Evolutionary conservation across 1,139 yeast genomes (phyloP).

Genomic region (Sugiyamaella japonica): DNA sequence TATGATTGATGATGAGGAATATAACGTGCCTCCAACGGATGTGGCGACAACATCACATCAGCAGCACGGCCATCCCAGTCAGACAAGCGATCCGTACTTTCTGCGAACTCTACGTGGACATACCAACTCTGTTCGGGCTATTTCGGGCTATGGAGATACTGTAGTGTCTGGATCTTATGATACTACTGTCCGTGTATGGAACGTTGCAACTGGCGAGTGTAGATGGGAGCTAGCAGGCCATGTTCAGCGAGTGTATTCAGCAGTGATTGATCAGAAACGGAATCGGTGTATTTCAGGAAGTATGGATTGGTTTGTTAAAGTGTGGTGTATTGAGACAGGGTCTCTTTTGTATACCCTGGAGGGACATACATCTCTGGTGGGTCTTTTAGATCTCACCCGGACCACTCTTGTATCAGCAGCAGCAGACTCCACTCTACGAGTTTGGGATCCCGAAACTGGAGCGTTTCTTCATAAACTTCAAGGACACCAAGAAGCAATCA

Average conservation of each 20-base stretch:
- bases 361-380: conserved; percentile 90
- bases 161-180: conserved; percentile 92
- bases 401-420: conserved; percentile 92
- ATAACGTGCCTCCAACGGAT: conserved; percentile 3
- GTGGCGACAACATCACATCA: conserved; percentile 7
- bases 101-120: conserved; percentile 82
- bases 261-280: conserved; percentile 73
- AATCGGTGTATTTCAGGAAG: conserved; percentile 89
- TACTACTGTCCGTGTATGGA: conserved; percentile 91
- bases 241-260: conserved; percentile 81
- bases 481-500: conserved; percentile 86
- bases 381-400: conserved; percentile 74
- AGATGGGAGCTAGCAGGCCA: conserved; percentile 78
- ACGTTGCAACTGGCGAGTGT: conserved; percentile 70
- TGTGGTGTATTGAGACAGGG: conserved; percentile 87
- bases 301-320: conserved; percentile 82
- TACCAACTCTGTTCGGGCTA: conserved; percentile 82
- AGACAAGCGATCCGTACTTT: conserved; percentile 59
- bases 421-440: conserved; percentile 86
- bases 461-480: conserved; percentile 66
- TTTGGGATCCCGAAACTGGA: conserved; percentile 89
- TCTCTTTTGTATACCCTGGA: conserved; percentile 62
- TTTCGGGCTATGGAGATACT: conserved; percentile 81
- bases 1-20: conserved; percentile 24
- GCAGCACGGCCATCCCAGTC: conserved; percentile 9